Evolutionary conservation across 345 rosid genomes (phyloP), one percentile per base, ranked within the genome.

Genomic region (Citrus glauca): DNA sequence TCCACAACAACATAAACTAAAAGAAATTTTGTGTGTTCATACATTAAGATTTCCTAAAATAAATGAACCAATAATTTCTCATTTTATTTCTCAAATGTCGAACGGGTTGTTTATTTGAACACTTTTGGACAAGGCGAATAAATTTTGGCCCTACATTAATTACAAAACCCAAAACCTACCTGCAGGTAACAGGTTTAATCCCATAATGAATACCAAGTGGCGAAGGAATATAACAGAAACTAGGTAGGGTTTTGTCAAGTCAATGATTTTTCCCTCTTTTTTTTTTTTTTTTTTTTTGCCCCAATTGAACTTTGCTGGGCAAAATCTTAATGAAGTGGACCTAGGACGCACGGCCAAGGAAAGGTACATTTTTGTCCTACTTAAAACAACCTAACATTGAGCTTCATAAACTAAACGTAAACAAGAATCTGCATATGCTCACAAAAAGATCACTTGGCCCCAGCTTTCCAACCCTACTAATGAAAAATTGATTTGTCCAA

Each of bases 371-470:
- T 57, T 66, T 57, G 70, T 73, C 71, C 35, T 50, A 66, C 24
- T 66, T 1, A 7, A 7, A 32, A 56, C 32, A 48, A 35, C 50
- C 72, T 10, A 55, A 71, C 65, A 76, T 45, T 13, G 33, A 35
- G 33, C 8, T 32, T 27, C 42, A 35, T 5, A 40, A 19, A 35
- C 73, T 17, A 56, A 13, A 11, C 50, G 13, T 25, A 35, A 69
- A 71, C 59, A 70, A 71, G 76, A 76, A 82, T 73, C 83, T 57
- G 59, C 28, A 17, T 1, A 33, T 42, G 71, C 80, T 73, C 82
- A 72, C 7, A 69, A 68, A 76, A 48, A 72, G 67, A 69, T 81
- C 42, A 45, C 63, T 60, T 62, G 82, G 76, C 75, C 81, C 79
- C 79, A 55, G 53, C 53, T 17, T 11, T 17, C 27, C 3, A 0